Evolutionary conservation across 2,329 filamentous ascomycete genomes (phyloP), one percentile per base, ranked within the genome.

Genomic region (Penicillium sp.): DNA sequence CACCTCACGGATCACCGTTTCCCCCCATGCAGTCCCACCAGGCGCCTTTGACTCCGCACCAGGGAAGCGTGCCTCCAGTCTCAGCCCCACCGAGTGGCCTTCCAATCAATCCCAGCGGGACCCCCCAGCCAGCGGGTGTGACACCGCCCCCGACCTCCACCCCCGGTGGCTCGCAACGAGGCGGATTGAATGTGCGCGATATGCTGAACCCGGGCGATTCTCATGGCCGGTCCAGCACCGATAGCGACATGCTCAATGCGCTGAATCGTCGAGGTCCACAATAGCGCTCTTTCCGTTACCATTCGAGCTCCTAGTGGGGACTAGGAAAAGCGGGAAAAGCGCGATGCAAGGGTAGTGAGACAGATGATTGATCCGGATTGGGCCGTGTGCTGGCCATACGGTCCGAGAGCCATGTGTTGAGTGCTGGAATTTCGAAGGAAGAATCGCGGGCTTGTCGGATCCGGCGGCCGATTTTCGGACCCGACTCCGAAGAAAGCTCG

Each of bases 171-270:
- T 66, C 52, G 46, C 61, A 55, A 46, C 65, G 75, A 40, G 70
- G 67, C 43, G 73, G 72, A 4, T 66, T 77, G 59, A 75, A 73
- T 47, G 74, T 77, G 36, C 71, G 74, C 37, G 75, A 77, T 50
- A 75, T 77, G 68, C 61, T 77, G 28, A 74, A 72, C 39, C 72
- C 72, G 1, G 64, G 67, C 29, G 70, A 73, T 46, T 62, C 65
- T 48, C 61, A 64, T 18, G 66, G 69, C 22, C 71, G 75, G 27
- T 72, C 70, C 34, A 74, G 69, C 50, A 73, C 71, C 25, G 75
- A 77, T 59, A 77, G 72, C 52, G 72, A 75, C 49, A 77, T 77
- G 75, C 68, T 77, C 33, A 77, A 74, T 57, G 71, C 71, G 28
- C 58, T 75, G 41, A 72, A 75, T 50, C 70, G 72, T 42, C 66